Percentiles rank a stretch among this genome's conserved stretches.
Conservation (phyloP, 768 basidiomycete species). For the Tricholoma matsutake region DNA sequence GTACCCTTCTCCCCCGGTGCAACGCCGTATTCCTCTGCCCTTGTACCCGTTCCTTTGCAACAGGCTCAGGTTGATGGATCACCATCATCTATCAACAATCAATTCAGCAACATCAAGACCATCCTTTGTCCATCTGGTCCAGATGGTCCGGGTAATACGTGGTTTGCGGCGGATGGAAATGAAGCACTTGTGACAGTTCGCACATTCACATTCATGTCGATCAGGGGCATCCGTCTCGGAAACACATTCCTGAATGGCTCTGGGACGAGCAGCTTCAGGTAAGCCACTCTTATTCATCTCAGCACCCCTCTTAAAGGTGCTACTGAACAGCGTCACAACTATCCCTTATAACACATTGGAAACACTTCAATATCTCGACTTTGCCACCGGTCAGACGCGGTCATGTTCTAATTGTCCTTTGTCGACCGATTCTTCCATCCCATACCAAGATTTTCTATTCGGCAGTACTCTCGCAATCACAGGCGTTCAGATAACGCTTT, state of each 20-base stretch:
- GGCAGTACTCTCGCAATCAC: constrained; percentile 61
- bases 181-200: constrained; percentile 73
- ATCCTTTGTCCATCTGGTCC: constrained; percentile 86
- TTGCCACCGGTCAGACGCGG: constrained; percentile 64
- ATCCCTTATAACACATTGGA: constrained; percentile 87
- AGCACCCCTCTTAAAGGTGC: constrained; percentile 2
- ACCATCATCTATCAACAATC: constrained; percentile 57
- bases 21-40: constrained; percentile 84
- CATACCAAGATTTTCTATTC: constrained; percentile 95
- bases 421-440: constrained; percentile 66
- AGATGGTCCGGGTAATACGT: constrained; percentile 77
- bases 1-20: constrained; percentile 81
- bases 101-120: constrained; percentile 61
- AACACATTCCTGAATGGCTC: constrained; percentile 83
- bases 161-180: constrained; percentile 76
- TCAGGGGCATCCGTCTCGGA: constrained; percentile 81
- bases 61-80: constrained; percentile 54
- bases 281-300: constrained; percentile 21
- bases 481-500: constrained; percentile 83
- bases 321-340: constrained; percentile 62
- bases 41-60: constrained; percentile 74
- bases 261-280: constrained; percentile 91
- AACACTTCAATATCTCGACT: constrained; percentile 75
- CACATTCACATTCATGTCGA: constrained; percentile 69
- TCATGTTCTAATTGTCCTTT: constrained; percentile 87